A percentile compares a stretch with the other conserved stretches of the same genome.
These are phyloP conservation scores for Cochlearia excelsa DNA, from an alignment of 345 rosid genomes.

Conservation along the genomic window DNA sequence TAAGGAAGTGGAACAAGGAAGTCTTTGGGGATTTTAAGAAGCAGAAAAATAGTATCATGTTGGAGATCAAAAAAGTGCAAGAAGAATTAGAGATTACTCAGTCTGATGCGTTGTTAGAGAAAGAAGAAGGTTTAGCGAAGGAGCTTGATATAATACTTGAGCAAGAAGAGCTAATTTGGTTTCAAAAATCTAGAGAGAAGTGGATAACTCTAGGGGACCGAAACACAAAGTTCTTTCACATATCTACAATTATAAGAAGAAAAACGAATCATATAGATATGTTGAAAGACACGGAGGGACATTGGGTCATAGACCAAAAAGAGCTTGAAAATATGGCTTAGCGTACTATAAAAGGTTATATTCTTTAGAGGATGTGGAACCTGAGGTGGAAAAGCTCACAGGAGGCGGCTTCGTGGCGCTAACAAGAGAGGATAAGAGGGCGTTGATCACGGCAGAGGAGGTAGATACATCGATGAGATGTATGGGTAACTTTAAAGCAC, in stretches of 20 bases:
- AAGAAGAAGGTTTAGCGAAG: not conserved
- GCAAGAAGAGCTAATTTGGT: not conserved
- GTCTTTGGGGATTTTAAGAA: no score
- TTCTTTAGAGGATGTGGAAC: not conserved
- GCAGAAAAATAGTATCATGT: no score
- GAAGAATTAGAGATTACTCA: no score
- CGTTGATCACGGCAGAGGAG: no score
- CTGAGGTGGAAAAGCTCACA: no score
- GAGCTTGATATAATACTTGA: not conserved
- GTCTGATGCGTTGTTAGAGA: not conserved
- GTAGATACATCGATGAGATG: no score
- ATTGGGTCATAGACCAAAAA: no score
- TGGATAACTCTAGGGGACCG: not conserved
- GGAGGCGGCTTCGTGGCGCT: no score
- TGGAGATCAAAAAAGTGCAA: no score
- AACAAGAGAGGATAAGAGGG: no score
- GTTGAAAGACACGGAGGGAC: not conserved
- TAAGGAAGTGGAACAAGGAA: no score
- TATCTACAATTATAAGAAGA: not conserved
- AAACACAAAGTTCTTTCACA: not conserved
- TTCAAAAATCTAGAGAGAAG: not conserved
- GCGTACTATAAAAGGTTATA: not conserved
- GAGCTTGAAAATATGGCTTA: not conserved
- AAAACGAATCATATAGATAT: not conserved
- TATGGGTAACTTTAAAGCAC: no score